These are phyloP conservation scores for Fusarium siculi DNA, from an alignment of 2,329 filamentous ascomycete genomes.

Conservation along the genomic window DNA sequence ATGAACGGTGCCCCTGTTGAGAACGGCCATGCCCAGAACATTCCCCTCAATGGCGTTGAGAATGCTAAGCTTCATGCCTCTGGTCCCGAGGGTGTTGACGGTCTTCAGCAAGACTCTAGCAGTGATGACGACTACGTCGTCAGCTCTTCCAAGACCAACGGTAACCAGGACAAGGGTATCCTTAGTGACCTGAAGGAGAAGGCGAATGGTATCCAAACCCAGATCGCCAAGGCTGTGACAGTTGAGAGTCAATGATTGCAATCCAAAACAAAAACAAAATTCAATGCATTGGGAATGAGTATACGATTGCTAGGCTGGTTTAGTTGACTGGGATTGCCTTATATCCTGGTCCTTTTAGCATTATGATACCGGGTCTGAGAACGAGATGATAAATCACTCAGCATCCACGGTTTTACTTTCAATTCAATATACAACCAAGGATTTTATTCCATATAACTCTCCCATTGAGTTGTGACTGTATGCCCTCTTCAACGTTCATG, in stretches of 20 bases:
- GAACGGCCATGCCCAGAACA: conserved; percentile 3
- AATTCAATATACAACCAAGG: conserved; percentile 18
- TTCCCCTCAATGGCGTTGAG: conserved; percentile 14
- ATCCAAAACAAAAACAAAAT: background rate
- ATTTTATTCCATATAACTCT: background rate
- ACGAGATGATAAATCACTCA: conserved; percentile 35
- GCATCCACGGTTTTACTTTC: conserved; percentile 30
- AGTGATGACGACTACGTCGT: conserved; percentile 24
- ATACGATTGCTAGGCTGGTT: background rate
- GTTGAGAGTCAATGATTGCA: conserved; percentile 21
- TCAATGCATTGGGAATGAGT: background rate
- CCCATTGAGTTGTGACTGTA: background rate
- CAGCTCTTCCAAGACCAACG: conserved; percentile 9
- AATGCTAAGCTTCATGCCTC: conserved; percentile 32
- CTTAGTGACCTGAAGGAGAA: conserved; percentile 32
- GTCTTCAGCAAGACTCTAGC: conserved; percentile 24
- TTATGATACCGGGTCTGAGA: conserved; percentile 31
- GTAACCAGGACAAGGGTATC: conserved; percentile 3
- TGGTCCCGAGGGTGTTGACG: conserved; percentile 34
- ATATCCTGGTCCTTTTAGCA: background rate
- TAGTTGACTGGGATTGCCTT: background rate
- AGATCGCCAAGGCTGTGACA: conserved; percentile 22
- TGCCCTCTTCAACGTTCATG: too few relatives aligned
- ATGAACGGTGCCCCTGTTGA: conserved; percentile 46
- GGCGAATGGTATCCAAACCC: conserved; percentile 9